Evolutionary conservation across 179 eudicot genomes (phyloP).

Genomic region (Heliamphora pulchella): DNA sequence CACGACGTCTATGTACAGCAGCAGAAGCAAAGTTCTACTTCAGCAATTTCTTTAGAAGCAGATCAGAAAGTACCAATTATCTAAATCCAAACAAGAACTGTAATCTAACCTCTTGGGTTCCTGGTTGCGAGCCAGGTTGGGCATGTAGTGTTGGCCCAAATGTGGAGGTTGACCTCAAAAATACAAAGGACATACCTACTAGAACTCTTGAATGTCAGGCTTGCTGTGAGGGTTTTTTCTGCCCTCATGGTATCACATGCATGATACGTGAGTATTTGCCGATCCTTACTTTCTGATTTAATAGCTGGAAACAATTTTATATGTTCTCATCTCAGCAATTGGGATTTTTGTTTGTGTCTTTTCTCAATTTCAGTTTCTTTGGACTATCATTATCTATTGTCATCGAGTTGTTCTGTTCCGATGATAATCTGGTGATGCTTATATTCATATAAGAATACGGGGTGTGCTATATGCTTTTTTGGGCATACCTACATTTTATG

Average conservation of each 20-base stretch:
- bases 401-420: neutral
- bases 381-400: neutral
- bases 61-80: conserved; percentile 23
- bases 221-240: conserved; percentile 86
- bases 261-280: conserved; percentile 67
- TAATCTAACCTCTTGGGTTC: conserved; percentile 59
- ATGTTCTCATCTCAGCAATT: neutral
- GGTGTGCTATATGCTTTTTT: neutral
- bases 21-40: conserved; percentile 70
- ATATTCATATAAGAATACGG: neutral
- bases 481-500: too few species aligned
- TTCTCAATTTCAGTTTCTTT: too few species aligned
- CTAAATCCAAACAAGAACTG: conserved; percentile 61
- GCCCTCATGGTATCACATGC: conserved; percentile 81
- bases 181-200: conserved; percentile 37
- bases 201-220: conserved; percentile 47
- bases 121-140: conserved; percentile 97
- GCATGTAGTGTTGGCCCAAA: conserved; percentile 43
- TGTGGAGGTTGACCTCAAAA: conserved; percentile 33
- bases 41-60: conserved; percentile 27
- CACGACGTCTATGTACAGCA: conserved; percentile 57
- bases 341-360: neutral
- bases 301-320: neutral
- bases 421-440: conserved; percentile 1
- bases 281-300: neutral